These are phyloP conservation scores for Neltuma alba DNA, from an alignment of 306 rosid genomes.

Conservation along the genomic window DNA sequence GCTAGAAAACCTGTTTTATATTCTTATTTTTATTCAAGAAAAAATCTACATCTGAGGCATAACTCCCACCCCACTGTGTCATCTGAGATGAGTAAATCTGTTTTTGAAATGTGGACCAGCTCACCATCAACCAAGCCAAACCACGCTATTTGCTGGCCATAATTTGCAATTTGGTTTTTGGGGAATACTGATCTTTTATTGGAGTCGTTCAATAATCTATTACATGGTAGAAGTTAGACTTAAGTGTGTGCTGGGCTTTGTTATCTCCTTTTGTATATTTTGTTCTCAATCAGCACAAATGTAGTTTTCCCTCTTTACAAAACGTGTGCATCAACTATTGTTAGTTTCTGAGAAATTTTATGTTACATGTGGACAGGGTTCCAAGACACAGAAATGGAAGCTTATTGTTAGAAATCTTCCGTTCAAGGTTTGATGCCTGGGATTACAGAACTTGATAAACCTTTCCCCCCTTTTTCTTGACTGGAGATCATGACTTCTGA, in stretches of 20 bases:
- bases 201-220: constrained; percentile 26
- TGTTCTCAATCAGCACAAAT: constrained; percentile 18
- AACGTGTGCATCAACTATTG: constrained; percentile 5
- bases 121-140: not conserved
- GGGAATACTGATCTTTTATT: not conserved
- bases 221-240: not conserved
- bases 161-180: constrained; percentile 17
- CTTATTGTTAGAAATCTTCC: constrained; percentile 91
- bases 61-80: not conserved
- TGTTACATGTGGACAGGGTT: constrained; percentile 62
- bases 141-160: not conserved
- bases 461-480: not conserved
- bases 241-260: constrained; percentile 22
- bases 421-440: constrained; percentile 67
- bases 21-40: constrained; percentile 2
- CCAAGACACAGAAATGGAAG: constrained; percentile 97
- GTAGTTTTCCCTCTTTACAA: constrained; percentile 15
- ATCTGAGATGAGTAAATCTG: not conserved
- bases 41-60: not conserved
- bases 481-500: constrained; percentile 36
- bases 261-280: constrained; percentile 13
- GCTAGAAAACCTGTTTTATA: constrained; percentile 5
- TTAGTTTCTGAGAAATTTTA: constrained; percentile 39
- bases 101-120: not conserved
- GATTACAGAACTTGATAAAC: constrained; percentile 15